These are phyloP conservation scores for Ogataea hybrid DNA, from an alignment of 1,139 yeast genomes.

Conservation along the genomic window DNA sequence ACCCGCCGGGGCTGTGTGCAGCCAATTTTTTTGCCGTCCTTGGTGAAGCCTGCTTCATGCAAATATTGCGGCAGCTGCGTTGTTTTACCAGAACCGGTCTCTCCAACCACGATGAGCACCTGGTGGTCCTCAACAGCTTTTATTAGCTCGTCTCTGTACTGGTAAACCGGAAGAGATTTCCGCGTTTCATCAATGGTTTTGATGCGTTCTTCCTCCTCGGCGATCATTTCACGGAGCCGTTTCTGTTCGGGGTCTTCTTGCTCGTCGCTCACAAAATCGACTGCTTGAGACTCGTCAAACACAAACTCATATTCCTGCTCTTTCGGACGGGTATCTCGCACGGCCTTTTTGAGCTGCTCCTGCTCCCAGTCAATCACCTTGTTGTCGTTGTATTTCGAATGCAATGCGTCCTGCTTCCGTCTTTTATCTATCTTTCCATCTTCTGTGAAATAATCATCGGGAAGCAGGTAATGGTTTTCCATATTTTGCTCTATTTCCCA, in stretches of 20 bases:
- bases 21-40: slow-evolving; percentile 57
- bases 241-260: slow-evolving; percentile 24
- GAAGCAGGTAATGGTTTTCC: slow-evolving; percentile 44
- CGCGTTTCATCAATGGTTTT: slow-evolving; percentile 46
- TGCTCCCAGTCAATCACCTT: slow-evolving; percentile 55
- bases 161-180: slow-evolving; percentile 73
- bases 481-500: slow-evolving; percentile 35
- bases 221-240: slow-evolving; percentile 34
- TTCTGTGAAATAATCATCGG: slow-evolving; percentile 52
- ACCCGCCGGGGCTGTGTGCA: slow-evolving; percentile 97
- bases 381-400: slow-evolving; percentile 29
- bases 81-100: slow-evolving; percentile 97
- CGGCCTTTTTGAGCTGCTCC: slow-evolving; percentile 56
- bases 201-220: slow-evolving; percentile 42
- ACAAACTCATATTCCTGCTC: slow-evolving; percentile 68
- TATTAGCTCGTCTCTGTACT: slow-evolving; percentile 61
- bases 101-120: slow-evolving; percentile 86
- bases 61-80: slow-evolving; percentile 92
- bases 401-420: slow-evolving; percentile 44
- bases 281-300: slow-evolving; percentile 54
- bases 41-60: slow-evolving; percentile 75
- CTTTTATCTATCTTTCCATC: slow-evolving; percentile 53
- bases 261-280: slow-evolving; percentile 57
- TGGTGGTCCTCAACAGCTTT: slow-evolving; percentile 62
- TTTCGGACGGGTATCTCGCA: slow-evolving; percentile 38